A percentile compares a stretch with the other conserved stretches of the same genome.
These are phyloP conservation scores for Fusarium bactridioides DNA, from an alignment of 2,329 filamentous ascomycete species.

Conservation along the genomic window DNA sequence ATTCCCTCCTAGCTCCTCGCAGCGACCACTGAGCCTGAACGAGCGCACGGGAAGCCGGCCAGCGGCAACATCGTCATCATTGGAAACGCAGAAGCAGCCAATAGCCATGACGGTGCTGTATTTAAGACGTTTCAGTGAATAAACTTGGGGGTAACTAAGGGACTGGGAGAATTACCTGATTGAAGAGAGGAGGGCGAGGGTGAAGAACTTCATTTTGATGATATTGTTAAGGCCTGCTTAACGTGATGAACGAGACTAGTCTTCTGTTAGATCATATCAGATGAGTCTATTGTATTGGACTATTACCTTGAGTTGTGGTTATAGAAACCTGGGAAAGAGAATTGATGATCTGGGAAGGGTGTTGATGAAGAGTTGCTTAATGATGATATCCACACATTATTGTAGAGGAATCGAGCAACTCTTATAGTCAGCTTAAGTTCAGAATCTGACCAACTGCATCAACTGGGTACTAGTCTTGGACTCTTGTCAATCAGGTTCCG, in stretches of 20 bases:
- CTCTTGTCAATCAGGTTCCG: rapidly evolving
- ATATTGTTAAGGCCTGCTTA: background rate
- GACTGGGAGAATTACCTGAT: rapidly evolving
- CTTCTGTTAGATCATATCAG: too few relatives aligned
- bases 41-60: background rate
- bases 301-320: rapidly evolving
- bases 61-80: background rate
- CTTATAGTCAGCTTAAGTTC: background rate
- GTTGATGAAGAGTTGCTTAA: rapidly evolving
- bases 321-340: background rate
- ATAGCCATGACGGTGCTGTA: background rate
- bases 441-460: rapidly evolving
- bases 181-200: background rate
- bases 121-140: rapidly evolving
- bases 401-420: background rate
- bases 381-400: rapidly evolving
- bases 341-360: rapidly evolving
- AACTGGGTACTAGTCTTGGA: rapidly evolving
- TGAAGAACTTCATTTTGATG: background rate
- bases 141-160: rapidly evolving
- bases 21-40: background rate
- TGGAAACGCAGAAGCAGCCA: background rate
- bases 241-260: too few relatives aligned
- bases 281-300: rapidly evolving
- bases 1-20: background rate